Evolutionary conservation across 73 alveolate species (phyloP).

Genomic region (Durusdinium trenchii): DNA sequence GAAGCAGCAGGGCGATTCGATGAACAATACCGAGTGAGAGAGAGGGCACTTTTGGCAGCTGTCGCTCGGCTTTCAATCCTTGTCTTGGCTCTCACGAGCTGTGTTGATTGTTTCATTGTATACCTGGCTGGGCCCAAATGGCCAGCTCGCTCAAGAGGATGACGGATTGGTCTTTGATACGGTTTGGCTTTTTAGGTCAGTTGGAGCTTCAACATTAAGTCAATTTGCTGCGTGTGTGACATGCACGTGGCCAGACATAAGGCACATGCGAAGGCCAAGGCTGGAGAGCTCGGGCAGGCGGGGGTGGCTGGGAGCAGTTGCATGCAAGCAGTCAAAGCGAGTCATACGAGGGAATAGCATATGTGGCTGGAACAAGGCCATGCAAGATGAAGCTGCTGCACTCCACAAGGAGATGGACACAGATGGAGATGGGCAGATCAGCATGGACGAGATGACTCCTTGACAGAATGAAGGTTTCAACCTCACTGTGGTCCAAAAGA

Average conservation of each 20-base stretch:
- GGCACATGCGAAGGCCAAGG: slow-evolving; percentile 46
- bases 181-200: too few relatives aligned
- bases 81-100: too few relatives aligned
- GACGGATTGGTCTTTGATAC: too few relatives aligned
- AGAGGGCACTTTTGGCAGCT: slow-evolving; percentile 55
- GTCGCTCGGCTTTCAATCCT: not conserved
- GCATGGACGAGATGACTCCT: slow-evolving; percentile 49
- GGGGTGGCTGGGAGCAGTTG: too few relatives aligned
- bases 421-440: slow-evolving; percentile 82
- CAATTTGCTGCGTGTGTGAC: too few relatives aligned
- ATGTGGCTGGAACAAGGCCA: not conserved
- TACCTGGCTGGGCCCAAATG: too few relatives aligned
- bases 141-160: too few relatives aligned
- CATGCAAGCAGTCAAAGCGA: too few relatives aligned
- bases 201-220: too few relatives aligned
- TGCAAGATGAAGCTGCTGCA: slow-evolving; percentile 62
- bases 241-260: not conserved
- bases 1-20: slow-evolving; percentile 76
- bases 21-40: slow-evolving; percentile 69
- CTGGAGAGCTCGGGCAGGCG: slow-evolving; percentile 45
- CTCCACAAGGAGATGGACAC: slow-evolving; percentile 83
- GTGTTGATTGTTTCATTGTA: too few relatives aligned
- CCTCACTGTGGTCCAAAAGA: too few relatives aligned
- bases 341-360: too few relatives aligned
- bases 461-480: not conserved